These are phyloP conservation scores for Claviceps sp. DNA, from an alignment of 2,329 filamentous ascomycete species.

Conservation along the genomic window DNA sequence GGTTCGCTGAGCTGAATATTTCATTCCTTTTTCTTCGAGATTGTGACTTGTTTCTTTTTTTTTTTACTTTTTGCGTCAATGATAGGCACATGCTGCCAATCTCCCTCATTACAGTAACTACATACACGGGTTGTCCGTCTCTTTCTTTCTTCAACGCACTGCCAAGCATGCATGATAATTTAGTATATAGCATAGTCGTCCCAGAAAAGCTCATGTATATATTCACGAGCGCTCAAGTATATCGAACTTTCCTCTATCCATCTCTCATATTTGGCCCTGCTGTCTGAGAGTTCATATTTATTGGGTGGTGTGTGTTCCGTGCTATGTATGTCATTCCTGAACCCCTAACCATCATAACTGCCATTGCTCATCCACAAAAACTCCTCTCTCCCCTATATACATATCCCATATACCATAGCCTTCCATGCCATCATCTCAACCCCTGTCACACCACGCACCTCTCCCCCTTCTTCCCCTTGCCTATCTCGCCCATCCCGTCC, in stretches of 20 bases:
- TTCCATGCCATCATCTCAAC: neutral
- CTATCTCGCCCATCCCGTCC: too few relatives aligned
- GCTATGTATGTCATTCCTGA: neutral
- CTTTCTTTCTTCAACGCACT: too few relatives aligned
- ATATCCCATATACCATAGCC: neutral
- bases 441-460: too few relatives aligned
- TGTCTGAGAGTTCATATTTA: neutral
- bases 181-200: too few relatives aligned
- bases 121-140: too few relatives aligned
- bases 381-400: neutral
- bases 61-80: neutral
- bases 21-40: neutral
- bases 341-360: neutral
- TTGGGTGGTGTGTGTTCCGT: neutral
- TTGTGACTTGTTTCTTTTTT: neutral
- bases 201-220: too few relatives aligned
- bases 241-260: too few relatives aligned
- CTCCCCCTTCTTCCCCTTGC: too few relatives aligned
- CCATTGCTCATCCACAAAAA: neutral
- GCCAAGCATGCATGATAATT: too few relatives aligned
- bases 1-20: neutral
- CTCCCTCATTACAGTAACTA: too few relatives aligned
- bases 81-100: neutral
- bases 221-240: too few relatives aligned
- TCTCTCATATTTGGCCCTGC: too few relatives aligned